Percentiles rank a stretch among this genome's conserved stretches.
phyloP scores from a whole-genome alignment of 306 rosid genomes.

The Vigna angularis region DNA sequence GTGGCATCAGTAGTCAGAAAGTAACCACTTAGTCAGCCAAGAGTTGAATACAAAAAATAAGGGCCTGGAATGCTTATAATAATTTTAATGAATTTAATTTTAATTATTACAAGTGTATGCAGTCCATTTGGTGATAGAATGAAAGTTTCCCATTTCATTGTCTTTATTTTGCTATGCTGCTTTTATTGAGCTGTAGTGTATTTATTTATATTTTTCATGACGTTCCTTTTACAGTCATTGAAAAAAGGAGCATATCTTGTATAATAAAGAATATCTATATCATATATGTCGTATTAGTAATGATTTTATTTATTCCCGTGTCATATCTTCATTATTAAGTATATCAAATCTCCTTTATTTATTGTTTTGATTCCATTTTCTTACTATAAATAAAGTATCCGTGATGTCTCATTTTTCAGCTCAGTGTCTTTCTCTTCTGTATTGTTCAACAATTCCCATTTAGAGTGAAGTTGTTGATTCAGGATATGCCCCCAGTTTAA shows the following conservation, averaged over 20 bases:
- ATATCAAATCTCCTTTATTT: no score
- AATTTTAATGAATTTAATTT: background rate
- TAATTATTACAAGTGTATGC: slow-evolving; percentile 21
- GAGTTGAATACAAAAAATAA: background rate
- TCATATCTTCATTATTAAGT: no score
- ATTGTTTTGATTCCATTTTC: no score
- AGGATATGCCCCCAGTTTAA: background rate
- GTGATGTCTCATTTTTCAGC: no score
- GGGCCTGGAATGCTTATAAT: no score
- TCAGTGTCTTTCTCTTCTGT: no score
- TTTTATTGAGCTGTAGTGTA: background rate
- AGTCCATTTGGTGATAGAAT: slow-evolving; percentile 19
- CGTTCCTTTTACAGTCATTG: background rate
- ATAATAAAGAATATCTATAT: no score
- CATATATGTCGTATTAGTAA: no score
- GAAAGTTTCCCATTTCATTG: background rate
- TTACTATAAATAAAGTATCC: no score
- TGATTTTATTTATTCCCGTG: no score
- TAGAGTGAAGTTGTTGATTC: background rate
- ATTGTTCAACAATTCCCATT: background rate
- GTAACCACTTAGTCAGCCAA: background rate
- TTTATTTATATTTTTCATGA: background rate
- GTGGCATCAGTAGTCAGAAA: background rate
- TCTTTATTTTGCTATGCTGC: background rate
- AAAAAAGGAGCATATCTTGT: no score